Base-by-base conservation (phyloP, 2,329 filamentous ascomycete genomes). In the Falciphora oryzae region DNA sequence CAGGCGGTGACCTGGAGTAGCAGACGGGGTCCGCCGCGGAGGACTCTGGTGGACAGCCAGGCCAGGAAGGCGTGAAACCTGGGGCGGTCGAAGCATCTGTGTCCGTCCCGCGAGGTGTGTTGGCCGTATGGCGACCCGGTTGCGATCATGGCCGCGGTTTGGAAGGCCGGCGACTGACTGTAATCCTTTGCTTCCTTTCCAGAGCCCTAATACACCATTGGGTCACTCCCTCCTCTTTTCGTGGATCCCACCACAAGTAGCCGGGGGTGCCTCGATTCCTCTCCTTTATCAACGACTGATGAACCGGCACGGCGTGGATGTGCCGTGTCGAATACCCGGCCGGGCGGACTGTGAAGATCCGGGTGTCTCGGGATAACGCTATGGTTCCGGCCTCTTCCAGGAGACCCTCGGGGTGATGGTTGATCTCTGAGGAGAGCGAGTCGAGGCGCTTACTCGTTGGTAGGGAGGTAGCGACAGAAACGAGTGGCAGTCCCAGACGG, bases 1-100 rank as follows among this genome's bases (percentile, higher is more conserved):
- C 66, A 67, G 28, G 67, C 14, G 16, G 69, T 68, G 25, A 73
- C 65, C 53, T 73, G 71, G 3, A 73, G 57, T 14, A 75, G 62
- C 13, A 74, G 66, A 27, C 61, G 69, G 2, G 73, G 73, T 1
- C 73, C 72, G 35, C 70, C 68, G 61, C 73, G 71, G 13, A 73
- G 44, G 25, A 73, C 69, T 28, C 69, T 67, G 44, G 68, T 68
- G 22, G 72, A 73, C 60, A 74, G 72, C 62, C 73, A 74, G 61
- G 67, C 68, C 13, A 74, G 66, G 1, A 73, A 28, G 4, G 64
- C 25, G 10, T 61, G 64, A 7, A 64, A 4, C 62, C 67, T 35
- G 58, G 50, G 66, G 11, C 35, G 58, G 14, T 58, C n/a, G 31
- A 50, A 58, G 25, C n/a, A 63, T 11, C 31, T 32, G 3, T 59